Conservation (phyloP, 129 eudicot genomes). For the Chrysanthemum lavandulifolium region DNA sequence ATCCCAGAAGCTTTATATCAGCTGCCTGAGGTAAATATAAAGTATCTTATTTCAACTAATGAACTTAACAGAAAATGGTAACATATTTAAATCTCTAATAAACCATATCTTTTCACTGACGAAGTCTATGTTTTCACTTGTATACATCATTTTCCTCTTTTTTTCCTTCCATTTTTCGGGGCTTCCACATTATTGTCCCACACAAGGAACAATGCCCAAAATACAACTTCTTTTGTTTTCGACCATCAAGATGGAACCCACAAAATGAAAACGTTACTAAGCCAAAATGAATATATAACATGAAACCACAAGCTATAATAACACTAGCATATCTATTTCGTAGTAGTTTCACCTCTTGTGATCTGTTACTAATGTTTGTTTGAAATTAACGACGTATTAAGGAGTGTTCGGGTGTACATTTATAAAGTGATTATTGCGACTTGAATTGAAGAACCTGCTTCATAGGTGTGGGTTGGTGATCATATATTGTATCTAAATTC, state of each 20-base stretch:
- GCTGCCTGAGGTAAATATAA: slow-evolving; percentile 57
- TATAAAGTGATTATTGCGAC: neutral
- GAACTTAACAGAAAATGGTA: slow-evolving; percentile 1
- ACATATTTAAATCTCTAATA: neutral
- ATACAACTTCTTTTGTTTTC: no score
- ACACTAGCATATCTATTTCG: neutral
- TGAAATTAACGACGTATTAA: neutral
- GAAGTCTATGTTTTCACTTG: no score
- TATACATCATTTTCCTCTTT: no score
- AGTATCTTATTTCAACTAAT: slow-evolving; percentile 9
- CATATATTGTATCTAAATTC: no score
- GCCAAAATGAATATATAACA: neutral
- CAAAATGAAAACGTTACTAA: no score
- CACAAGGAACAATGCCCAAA: no score
- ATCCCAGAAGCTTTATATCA: slow-evolving; percentile 75
- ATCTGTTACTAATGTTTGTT: neutral
- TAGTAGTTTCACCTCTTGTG: neutral
- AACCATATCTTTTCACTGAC: neutral
- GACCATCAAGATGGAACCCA: no score
- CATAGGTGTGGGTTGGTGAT: no score
- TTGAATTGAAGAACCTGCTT: neutral
- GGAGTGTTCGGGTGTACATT: slow-evolving; percentile 1
- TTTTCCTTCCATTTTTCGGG: no score
- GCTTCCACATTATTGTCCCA: no score
- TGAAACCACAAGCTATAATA: neutral